Conservation (phyloP, 352 stramenopile genomes). For the Phytophthora syringae region DNA sequence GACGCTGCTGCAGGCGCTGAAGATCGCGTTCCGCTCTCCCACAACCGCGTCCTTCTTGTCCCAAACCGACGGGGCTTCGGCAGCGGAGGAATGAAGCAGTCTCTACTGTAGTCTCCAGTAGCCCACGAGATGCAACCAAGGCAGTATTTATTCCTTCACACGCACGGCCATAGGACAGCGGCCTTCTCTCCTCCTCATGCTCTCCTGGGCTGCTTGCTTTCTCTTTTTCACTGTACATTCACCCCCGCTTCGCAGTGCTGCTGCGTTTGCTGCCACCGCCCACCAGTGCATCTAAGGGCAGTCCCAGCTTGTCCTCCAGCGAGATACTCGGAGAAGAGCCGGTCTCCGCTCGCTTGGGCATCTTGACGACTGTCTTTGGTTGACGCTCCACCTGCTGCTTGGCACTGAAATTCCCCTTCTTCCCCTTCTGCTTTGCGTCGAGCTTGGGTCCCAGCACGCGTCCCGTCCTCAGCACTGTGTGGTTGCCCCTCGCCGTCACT, state of each 20-base stretch:
- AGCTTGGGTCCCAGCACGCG: conserved; percentile 67
- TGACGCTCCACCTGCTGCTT: conserved; percentile 40
- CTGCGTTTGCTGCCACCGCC: conserved; percentile 38
- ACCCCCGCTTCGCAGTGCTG: conserved; percentile 33
- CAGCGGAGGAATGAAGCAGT: conserved; percentile 17
- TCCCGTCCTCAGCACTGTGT: conserved; percentile 65
- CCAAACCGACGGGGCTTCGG: conserved; percentile 6
- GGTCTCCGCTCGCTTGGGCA: conserved; percentile 18
- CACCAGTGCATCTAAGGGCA: conserved; percentile 74
- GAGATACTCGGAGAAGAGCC: conserved; percentile 31
- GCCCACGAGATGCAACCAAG: conserved; percentile 34
- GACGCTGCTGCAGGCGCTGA: conserved; percentile 71
- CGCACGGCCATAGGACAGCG: conserved; percentile 17
- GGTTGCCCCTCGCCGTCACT: conserved; percentile 35
- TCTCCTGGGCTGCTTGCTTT: conserved; percentile 8
- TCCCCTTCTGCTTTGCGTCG: conserved; percentile 13
- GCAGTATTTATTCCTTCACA: conserved; percentile 43
- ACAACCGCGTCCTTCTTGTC: conserved; percentile 28
- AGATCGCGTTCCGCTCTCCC: conserved; percentile 52
- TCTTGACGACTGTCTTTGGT: conserved; percentile 32
- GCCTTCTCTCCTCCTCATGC: conserved; percentile 25
- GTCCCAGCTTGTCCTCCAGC: conserved; percentile 68
- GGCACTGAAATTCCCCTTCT: conserved; percentile 21
- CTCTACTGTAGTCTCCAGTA: conserved; percentile 20
- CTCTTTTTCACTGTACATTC: conserved; percentile 23